Evolutionary conservation across 306 rosid genomes (phyloP).

Genomic region (barrel medic (Medicago truncatula)): DNA sequence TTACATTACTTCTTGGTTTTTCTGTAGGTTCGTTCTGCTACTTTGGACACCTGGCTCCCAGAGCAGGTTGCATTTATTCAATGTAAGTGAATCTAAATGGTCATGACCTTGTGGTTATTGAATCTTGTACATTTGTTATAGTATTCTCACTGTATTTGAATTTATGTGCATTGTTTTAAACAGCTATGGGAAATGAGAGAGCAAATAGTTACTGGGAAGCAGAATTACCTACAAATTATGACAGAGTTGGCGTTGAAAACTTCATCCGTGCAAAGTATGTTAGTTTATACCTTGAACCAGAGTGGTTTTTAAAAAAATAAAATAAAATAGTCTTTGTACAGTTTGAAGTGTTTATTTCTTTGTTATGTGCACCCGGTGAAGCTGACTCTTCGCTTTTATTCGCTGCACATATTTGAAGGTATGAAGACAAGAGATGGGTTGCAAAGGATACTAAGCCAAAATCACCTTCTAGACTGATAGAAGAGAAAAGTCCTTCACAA

Average conservation of each 20-base stretch:
- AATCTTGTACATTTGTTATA: slow-evolving; percentile 40
- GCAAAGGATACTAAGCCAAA: slow-evolving; percentile 70
- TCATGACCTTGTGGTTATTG: slow-evolving; percentile 26
- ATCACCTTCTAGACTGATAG: slow-evolving; percentile 71
- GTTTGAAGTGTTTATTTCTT: slow-evolving; percentile 34
- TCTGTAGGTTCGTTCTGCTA: slow-evolving; percentile 95
- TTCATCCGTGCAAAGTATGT: slow-evolving; percentile 99
- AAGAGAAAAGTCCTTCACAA: slow-evolving; percentile 67
- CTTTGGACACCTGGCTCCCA: slow-evolving; percentile 98
- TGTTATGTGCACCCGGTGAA: slow-evolving; percentile 28
- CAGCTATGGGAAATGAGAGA: slow-evolving; percentile 97
- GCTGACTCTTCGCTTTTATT: slow-evolving; percentile 36
- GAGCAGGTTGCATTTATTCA: slow-evolving; percentile 98
- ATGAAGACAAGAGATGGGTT: slow-evolving; percentile 97
- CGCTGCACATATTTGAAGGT: slow-evolving; percentile 59
- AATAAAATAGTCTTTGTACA: slow-evolving; percentile 20
- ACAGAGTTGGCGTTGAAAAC: slow-evolving; percentile 98
- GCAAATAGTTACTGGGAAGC: slow-evolving; percentile 98
- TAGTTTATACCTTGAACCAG: slow-evolving; percentile 36
- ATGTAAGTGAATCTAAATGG: slow-evolving; percentile 60
- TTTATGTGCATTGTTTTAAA: slow-evolving; percentile 41
- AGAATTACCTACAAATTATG: slow-evolving; percentile 93
- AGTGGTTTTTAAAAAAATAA: neutral
- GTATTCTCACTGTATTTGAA: slow-evolving; percentile 43
- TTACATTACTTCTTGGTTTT: slow-evolving; percentile 40